Evolutionary conservation across 2,329 filamentous ascomycete species (phyloP), one percentile per base, ranked within the genome.

Genomic region (Aspergillus pseudoglaucus): DNA sequence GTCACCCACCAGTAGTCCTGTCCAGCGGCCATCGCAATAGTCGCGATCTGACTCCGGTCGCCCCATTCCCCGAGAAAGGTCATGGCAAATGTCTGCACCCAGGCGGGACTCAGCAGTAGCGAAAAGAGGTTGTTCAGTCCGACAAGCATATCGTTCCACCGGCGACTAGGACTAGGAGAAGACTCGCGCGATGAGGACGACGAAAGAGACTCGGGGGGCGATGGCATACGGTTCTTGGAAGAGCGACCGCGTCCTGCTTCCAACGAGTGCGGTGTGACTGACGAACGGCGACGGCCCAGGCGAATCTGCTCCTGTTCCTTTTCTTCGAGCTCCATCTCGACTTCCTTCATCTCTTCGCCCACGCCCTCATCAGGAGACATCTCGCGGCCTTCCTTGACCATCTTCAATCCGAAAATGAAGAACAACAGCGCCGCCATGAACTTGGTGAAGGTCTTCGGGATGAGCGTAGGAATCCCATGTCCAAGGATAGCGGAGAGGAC

Each of bases 1-100:
- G 90, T 96, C 32, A 98, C 93, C 87, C 90, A 96, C 91, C 91
- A 97, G 69, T 97, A 98, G 66, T 98, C 93, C 68, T 95, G 88
- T 17, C 93, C 93, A 30, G 93, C 91, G 44, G 93, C 93, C 93
- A 98, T 98, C 46, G 93, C 93, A 64, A 98, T 95, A 0, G 93
- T 98, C 18, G 93, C 93, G 61, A 98, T 97, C 73, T 98, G 93
- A 66, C 88, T 95, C 57, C 93, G 83, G 63, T 98, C 93, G 48
- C 93, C 93, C 93, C 93, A 98, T 69, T 98, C 93, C 37, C 93
- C 93, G 25, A 98, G 74, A 72, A 98, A 98, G 2, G 93, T 98
- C 93, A 98, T 98, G 59, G 94, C 82, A 65, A 98, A 98, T 0
- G 93, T 98, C 71, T 97, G 91, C 12, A 98, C 93, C 93, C 93